Conservation (phyloP, 2,329 filamentous ascomycete genomes). For the Paecilomyces fulvus region DNA sequence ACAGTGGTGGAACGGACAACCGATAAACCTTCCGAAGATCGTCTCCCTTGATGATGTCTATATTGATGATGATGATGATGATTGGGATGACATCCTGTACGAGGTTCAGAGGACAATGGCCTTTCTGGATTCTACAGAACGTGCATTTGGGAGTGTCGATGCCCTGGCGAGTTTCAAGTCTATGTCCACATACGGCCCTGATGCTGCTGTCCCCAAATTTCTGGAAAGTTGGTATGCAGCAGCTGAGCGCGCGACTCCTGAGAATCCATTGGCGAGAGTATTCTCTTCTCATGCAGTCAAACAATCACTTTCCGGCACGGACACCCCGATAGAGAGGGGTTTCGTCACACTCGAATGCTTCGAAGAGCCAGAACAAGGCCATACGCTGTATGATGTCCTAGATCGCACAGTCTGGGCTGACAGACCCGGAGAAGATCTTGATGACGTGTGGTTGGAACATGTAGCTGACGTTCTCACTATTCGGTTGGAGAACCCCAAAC, state of each 20-base stretch:
- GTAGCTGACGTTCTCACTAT: conserved; percentile 50
- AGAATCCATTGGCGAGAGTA: conserved; percentile 33
- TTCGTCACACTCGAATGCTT: conserved; percentile 32
- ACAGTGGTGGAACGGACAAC: conserved; percentile 56
- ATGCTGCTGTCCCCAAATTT: conserved; percentile 36
- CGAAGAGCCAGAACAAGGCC: conserved; percentile 29
- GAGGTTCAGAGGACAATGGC: conserved; percentile 56
- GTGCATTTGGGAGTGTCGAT: conserved; percentile 51
- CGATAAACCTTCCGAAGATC: conserved; percentile 42
- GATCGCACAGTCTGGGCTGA: conserved; percentile 44
- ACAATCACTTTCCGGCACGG: conserved; percentile 18
- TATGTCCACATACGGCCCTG: conserved; percentile 23
- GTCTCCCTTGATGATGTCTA: conserved; percentile 36
- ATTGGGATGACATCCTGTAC: conserved; percentile 41
- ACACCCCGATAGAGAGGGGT: conserved; percentile 25
- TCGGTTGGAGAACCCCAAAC: conserved; percentile 27
- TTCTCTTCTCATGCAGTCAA: conserved; percentile 42
- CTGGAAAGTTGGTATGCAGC: conserved; percentile 43
- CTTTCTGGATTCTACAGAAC: conserved; percentile 49
- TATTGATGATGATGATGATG: conserved; percentile 17
- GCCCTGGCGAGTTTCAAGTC: conserved; percentile 39
- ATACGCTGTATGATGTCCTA: conserved; percentile 46
- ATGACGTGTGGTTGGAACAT: conserved; percentile 40
- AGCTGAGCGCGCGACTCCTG: conserved; percentile 33
- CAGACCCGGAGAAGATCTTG: conserved; percentile 27